Conservation (phyloP, 768 basidiomycete species). For the Cyclocybe cylindracea region DNA sequence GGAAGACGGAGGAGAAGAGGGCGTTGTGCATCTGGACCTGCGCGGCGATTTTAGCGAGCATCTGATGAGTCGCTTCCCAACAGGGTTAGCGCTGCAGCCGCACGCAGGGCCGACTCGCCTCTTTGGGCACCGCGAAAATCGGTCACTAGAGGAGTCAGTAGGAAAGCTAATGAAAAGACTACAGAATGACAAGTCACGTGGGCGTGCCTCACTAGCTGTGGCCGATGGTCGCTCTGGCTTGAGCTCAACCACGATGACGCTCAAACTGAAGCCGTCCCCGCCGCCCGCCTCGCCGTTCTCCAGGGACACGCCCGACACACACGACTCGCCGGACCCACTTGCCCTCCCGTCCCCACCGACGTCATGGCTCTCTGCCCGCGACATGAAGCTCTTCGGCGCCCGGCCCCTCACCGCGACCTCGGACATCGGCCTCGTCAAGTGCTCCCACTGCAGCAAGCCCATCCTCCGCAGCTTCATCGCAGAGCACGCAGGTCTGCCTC, state of each 20-base stretch:
- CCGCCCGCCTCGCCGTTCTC: constrained; percentile 58
- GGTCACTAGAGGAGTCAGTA: no score
- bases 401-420: constrained; percentile 66
- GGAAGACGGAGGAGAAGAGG: no score
- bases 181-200: no score
- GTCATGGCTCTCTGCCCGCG: constrained; percentile 80
- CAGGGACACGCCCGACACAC: constrained; percentile 52
- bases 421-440: constrained; percentile 67
- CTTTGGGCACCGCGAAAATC: no score
- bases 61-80: no score
- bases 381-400: constrained; percentile 87
- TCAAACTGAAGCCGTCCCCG: constrained; percentile 45
- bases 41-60: no score
- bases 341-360: constrained; percentile 73
- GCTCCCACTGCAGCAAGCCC: constrained; percentile 81
- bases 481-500: constrained; percentile 68
- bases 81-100: no score
- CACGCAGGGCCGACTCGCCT: no score
- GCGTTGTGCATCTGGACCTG: no score
- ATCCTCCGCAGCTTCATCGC: constrained; percentile 71
- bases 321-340: constrained; percentile 36
- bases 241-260: constrained; percentile 33
- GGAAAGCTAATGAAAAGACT: background rate
- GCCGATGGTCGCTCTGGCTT: background rate
- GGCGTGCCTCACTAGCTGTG: background rate